phyloP scores from a whole-genome alignment of 257 asterid species.

The Rauvolfia tetraphylla region DNA sequence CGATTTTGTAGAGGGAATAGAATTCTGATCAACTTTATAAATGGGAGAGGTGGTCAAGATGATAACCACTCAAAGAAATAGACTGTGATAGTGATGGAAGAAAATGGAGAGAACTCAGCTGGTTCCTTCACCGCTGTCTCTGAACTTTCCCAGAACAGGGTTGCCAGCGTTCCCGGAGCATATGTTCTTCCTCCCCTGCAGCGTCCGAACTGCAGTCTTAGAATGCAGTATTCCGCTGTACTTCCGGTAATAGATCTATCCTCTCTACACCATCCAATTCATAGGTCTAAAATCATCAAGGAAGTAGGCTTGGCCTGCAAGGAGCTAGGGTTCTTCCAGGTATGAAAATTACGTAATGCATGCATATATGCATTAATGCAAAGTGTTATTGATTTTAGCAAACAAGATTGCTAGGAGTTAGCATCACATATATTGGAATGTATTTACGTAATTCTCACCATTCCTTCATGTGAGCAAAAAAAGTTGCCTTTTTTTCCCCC shows the following conservation, averaged over 20 bases:
- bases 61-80: not conserved
- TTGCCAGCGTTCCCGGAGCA: slow-evolving; percentile 9
- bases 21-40: not conserved
- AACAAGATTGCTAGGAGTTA: not conserved
- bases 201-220: slow-evolving; percentile 11
- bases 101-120: not conserved
- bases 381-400: not conserved
- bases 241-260: slow-evolving; percentile 18
- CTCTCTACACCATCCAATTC: slow-evolving; percentile 2
- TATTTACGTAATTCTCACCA: not conserved
- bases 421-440: not conserved
- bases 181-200: slow-evolving; percentile 15
- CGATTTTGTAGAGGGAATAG: not conserved
- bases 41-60: not conserved
- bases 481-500: not conserved
- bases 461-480: not conserved
- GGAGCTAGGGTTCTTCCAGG: slow-evolving; percentile 21
- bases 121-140: slow-evolving; percentile 5
- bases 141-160: slow-evolving; percentile 12
- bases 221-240: not conserved
- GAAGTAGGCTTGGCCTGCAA: slow-evolving; percentile 17
- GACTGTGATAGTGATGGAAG: slow-evolving; percentile 1
- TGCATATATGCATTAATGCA: not conserved
- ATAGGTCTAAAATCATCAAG: slow-evolving; percentile 3
- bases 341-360: not conserved